Conservation (phyloP, 805 yeast species). For the Candida loeiensis region DNA sequence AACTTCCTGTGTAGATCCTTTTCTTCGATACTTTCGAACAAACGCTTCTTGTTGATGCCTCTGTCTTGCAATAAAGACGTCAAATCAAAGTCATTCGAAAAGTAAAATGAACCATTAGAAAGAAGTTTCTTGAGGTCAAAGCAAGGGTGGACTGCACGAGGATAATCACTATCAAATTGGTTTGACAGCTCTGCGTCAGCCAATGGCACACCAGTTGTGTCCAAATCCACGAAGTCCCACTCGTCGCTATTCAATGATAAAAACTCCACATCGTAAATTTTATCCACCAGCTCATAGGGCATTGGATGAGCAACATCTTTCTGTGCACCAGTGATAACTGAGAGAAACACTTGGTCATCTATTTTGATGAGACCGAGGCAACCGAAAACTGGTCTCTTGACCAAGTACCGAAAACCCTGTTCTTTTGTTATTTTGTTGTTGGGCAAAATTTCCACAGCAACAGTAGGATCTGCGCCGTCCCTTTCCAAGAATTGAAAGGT, state of each 20-base stretch:
- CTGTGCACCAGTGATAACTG: slow-evolving; percentile 69
- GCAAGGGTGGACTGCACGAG: slow-evolving; percentile 65
- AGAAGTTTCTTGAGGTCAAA: slow-evolving; percentile 71
- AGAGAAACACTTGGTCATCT: slow-evolving; percentile 63
- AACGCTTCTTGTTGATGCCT: slow-evolving; percentile 45
- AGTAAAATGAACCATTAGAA: slow-evolving; percentile 86
- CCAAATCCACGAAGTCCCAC: slow-evolving; percentile 79
- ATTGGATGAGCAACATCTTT: slow-evolving; percentile 79
- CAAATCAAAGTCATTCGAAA: slow-evolving; percentile 86
- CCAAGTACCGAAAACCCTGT: slow-evolving; percentile 35
- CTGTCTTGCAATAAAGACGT: slow-evolving; percentile 82
- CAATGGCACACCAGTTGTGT: slow-evolving; percentile 63
- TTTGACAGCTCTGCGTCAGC: slow-evolving; percentile 18
- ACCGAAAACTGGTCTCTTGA: slow-evolving; percentile 49
- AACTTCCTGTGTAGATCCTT: slow-evolving; percentile 5
- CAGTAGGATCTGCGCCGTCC: slow-evolving; percentile 20
- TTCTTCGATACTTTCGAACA: slow-evolving; percentile 10
- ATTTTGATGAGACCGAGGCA: slow-evolving; percentile 79
- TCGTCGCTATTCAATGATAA: slow-evolving; percentile 63
- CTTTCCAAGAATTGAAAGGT: slow-evolving; percentile 22
- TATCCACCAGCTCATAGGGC: slow-evolving; percentile 72
- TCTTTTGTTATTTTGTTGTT: slow-evolving; percentile 34
- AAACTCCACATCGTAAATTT: slow-evolving; percentile 83
- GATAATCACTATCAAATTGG: slow-evolving; percentile 10
- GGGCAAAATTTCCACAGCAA: slow-evolving; percentile 47